Conservation (phyloP, 2,329 filamentous ascomycete genomes). For the Sporothrix pallida region DNA sequence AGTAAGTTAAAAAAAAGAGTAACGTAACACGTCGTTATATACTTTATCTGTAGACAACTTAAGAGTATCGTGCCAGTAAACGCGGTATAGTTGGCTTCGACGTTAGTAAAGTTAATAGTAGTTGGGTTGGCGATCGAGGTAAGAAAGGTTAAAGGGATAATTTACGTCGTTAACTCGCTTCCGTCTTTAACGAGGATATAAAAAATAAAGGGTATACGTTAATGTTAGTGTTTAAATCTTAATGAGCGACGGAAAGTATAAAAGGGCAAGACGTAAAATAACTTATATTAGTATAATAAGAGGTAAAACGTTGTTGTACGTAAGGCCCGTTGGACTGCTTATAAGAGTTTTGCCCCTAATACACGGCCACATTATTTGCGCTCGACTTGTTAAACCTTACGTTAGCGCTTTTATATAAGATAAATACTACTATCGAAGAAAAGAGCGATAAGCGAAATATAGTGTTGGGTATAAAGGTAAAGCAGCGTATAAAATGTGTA, state of each 20-base stretch:
- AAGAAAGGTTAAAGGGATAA: slow-evolving; percentile 70
- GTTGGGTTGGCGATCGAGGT: slow-evolving; percentile 61
- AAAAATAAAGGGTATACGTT: neutral
- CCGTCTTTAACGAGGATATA: slow-evolving; percentile 39
- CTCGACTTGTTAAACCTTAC: slow-evolving; percentile 40
- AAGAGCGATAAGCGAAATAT: neutral
- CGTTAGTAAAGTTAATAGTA: slow-evolving; percentile 67
- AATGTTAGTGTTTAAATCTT: neutral
- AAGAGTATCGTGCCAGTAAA: slow-evolving; percentile 64
- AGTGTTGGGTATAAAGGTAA: neutral
- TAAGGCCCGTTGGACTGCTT: slow-evolving; percentile 52
- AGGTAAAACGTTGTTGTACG: slow-evolving; percentile 60
- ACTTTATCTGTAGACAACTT: slow-evolving; percentile 69
- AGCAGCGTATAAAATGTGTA: neutral
- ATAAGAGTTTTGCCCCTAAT: slow-evolving; percentile 74
- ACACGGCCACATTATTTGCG: slow-evolving; percentile 64
- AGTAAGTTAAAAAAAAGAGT: neutral
- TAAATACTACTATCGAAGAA: neutral
- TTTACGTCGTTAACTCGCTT: slow-evolving; percentile 45
- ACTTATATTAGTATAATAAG: slow-evolving; percentile 62
- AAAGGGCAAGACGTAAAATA: neutral
- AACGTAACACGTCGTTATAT: slow-evolving; percentile 42
- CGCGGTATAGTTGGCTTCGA: slow-evolving; percentile 62
- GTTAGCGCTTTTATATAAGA: neutral
- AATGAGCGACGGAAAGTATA: neutral